These are phyloP conservation scores for Lumnitzera racemosa DNA, from an alignment of 345 rosid genomes.

Conservation along the genomic window DNA sequence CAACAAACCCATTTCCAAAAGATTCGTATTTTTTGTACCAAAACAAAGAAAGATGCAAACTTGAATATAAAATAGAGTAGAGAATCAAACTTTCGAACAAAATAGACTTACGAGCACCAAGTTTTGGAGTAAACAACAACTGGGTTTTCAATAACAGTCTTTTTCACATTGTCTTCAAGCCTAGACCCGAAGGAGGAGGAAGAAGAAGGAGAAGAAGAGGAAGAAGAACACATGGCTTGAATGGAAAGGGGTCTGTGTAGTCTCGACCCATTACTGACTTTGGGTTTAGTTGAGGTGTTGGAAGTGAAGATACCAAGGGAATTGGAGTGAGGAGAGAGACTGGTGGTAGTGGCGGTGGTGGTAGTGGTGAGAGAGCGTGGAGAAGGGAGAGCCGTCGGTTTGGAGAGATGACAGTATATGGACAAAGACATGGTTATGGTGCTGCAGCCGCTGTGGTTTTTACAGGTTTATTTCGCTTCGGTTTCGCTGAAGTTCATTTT, in stretches of 20 bases:
- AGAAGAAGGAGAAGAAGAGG: conserved; percentile 38
- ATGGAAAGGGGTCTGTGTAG: conserved; percentile 27
- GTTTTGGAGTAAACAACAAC: conserved; percentile 92
- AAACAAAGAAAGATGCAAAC: neutral
- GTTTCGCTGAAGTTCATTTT: too few relatives aligned
- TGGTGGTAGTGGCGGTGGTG: neutral
- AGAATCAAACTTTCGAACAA: too few relatives aligned
- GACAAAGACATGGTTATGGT: conserved; percentile 35
- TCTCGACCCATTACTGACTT: conserved; percentile 16
- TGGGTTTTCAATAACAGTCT: conserved; percentile 56
- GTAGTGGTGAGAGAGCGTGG: conserved; percentile 26
- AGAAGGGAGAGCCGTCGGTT: conserved; percentile 23
- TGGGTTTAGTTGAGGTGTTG: conserved; percentile 2
- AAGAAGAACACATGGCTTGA: conserved; percentile 34
- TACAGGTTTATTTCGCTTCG: too few relatives aligned
- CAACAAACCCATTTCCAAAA: too few relatives aligned
- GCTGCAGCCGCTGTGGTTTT: neutral
- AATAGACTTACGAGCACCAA: conserved; percentile 87
- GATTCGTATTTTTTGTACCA: too few relatives aligned
- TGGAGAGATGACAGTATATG: conserved; percentile 28
- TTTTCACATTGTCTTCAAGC: conserved; percentile 68
- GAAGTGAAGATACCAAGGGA: conserved; percentile 4
- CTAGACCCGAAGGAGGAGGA: conserved; percentile 73
- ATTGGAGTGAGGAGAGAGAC: conserved; percentile 20
- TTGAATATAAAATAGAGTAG: neutral